Conservation (phyloP, 139 green algal genomes). For the Diplosphaera chodatii region DNA sequence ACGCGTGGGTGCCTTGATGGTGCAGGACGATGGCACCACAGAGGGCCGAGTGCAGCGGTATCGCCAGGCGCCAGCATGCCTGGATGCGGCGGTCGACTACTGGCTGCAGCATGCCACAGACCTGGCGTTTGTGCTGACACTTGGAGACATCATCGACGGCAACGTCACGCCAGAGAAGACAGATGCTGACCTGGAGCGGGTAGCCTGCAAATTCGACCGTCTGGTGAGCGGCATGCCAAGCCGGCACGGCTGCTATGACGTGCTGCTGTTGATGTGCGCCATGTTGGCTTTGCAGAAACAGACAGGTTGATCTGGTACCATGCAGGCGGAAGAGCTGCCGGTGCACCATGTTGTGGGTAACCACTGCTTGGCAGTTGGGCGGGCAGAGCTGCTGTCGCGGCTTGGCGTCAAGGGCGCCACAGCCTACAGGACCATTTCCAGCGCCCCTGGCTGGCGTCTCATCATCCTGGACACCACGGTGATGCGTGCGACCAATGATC, state of each 20-base stretch:
- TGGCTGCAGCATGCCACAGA: constrained; percentile 8
- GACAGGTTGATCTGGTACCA: too few relatives aligned
- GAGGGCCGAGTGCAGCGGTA: constrained; percentile 55
- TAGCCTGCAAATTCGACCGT: constrained; percentile 17
- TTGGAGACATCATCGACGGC: constrained; percentile 70
- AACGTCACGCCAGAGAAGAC: constrained; percentile 16
- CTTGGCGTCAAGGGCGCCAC: constrained; percentile 24
- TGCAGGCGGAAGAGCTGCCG: too few relatives aligned
- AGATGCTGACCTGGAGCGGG: constrained; percentile 15
- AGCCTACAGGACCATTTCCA: constrained; percentile 36
- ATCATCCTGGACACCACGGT: constrained; percentile 67
- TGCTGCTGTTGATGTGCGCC: too few relatives aligned
- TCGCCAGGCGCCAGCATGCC: constrained; percentile 48
- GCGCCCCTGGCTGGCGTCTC: constrained; percentile 48
- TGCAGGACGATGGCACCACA: constrained; percentile 31
- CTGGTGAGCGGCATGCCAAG: constrained; percentile 4
- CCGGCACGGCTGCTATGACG: too few relatives aligned
- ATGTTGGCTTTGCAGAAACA: too few relatives aligned
- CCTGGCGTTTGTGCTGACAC: constrained; percentile 36
- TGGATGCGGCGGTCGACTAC: constrained; percentile 35
- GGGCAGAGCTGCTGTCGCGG: constrained; percentile 24
- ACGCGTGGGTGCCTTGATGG: not conserved
- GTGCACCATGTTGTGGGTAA: constrained; percentile 65
- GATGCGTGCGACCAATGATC: too few relatives aligned
- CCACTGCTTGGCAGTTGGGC: constrained; percentile 50